Evolutionary conservation across 2,329 filamentous ascomycete genomes (phyloP).

Genomic region (Hypoxylon sp.): DNA sequence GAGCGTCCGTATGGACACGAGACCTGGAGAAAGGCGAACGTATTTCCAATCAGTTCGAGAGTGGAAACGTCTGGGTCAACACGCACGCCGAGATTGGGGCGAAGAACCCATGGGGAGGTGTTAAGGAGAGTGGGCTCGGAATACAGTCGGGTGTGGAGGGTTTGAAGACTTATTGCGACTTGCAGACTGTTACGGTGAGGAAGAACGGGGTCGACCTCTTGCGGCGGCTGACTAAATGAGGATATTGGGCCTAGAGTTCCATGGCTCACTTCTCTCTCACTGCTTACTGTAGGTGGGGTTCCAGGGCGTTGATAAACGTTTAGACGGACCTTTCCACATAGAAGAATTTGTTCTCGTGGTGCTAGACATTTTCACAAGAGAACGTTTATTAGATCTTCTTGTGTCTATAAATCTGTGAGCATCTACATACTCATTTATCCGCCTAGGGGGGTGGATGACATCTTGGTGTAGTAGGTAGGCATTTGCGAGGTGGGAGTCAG

Average conservation of each 20-base stretch:
- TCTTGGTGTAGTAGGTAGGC: no score
- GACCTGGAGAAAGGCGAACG: slow-evolving; percentile 60
- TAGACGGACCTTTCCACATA: not conserved
- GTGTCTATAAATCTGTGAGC: no score
- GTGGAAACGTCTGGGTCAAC: slow-evolving; percentile 67
- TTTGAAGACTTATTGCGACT: slow-evolving; percentile 53
- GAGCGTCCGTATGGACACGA: slow-evolving; percentile 65
- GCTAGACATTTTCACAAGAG: no score
- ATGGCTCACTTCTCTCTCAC: not conserved
- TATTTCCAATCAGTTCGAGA: slow-evolving; percentile 62
- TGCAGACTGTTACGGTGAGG: slow-evolving; percentile 33
- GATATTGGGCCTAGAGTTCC: not conserved
- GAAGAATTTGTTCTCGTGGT: not conserved
- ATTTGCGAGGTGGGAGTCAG: no score
- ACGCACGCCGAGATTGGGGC: slow-evolving; percentile 56
- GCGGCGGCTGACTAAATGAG: not conserved
- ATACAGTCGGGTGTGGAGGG: slow-evolving; percentile 60
- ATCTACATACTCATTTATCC: no score
- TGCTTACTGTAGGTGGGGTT: no score
- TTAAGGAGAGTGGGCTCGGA: slow-evolving; percentile 65
- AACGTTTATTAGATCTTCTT: no score
- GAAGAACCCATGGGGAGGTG: slow-evolving; percentile 61
- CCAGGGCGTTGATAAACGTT: no score
- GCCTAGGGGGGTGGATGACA: no score
- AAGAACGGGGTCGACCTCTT: not conserved